Conservation (phyloP, 1,284 basidiomycete species). For the Trametes polyzona region DNA sequence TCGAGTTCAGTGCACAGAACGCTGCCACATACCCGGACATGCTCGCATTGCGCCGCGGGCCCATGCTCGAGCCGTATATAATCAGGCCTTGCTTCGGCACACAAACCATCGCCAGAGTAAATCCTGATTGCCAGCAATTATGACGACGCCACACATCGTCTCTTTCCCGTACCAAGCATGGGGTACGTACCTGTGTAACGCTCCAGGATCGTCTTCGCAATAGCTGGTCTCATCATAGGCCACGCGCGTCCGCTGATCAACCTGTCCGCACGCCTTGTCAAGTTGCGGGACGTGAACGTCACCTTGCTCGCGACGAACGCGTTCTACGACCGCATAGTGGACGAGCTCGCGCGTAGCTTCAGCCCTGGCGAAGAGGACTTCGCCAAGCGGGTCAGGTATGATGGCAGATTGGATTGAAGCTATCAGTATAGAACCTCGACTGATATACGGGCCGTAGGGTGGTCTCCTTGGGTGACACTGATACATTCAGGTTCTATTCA, state of each 20-base stretch:
- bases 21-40: too few relatives aligned
- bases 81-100: too few relatives aligned
- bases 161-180: conserved; percentile 3
- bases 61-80: too few relatives aligned
- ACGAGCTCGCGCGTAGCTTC: conserved; percentile 10
- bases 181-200: not conserved
- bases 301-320: not conserved
- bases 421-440: too few relatives aligned
- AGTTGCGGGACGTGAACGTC: not conserved
- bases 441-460: not conserved
- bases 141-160: conserved; percentile 5
- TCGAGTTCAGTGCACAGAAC: too few relatives aligned
- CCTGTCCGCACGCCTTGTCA: conserved; percentile 1
- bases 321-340: not conserved
- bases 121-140: too few relatives aligned
- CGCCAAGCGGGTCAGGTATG: not conserved
- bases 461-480: not conserved
- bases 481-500: not conserved
- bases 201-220: not conserved
- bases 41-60: too few relatives aligned
- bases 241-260: conserved; percentile 2
- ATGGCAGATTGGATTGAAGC: too few relatives aligned
- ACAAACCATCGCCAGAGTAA: too few relatives aligned
- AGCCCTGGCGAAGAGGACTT: not conserved
- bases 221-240: not conserved